Percentiles rank a stretch among this genome's conserved stretches.
These are phyloP conservation scores for Telopea speciosissima DNA, from an alignment of 177 flowering plant species.

Conservation along the genomic window DNA sequence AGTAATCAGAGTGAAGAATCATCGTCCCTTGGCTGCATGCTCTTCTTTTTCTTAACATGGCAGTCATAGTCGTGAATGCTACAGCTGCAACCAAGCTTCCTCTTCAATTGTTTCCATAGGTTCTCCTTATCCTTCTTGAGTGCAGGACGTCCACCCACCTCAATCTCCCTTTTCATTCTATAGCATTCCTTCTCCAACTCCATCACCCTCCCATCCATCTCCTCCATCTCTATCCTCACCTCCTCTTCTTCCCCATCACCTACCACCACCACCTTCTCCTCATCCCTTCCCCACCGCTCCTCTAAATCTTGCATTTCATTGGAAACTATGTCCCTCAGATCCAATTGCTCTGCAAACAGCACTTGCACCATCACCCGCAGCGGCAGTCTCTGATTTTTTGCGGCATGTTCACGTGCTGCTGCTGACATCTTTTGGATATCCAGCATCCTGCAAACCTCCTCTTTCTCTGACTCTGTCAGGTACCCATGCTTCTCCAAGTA, in stretches of 20 bases:
- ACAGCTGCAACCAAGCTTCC: slow-evolving; percentile 59
- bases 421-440: slow-evolving; percentile 55
- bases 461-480: slow-evolving; percentile 55
- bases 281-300: slow-evolving; percentile 8
- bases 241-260: slow-evolving; percentile 12
- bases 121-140: slow-evolving; percentile 24
- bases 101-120: slow-evolving; percentile 61
- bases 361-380: slow-evolving; percentile 54
- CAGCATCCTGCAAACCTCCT: slow-evolving; percentile 56
- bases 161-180: slow-evolving; percentile 44
- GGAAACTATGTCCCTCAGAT: slow-evolving; percentile 36
- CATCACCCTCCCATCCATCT: slow-evolving; percentile 43
- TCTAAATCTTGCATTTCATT: slow-evolving; percentile 21
- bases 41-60: slow-evolving; percentile 51
- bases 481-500: slow-evolving; percentile 51
- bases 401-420: slow-evolving; percentile 68
- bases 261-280: slow-evolving; percentile 7
- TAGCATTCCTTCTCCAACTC: slow-evolving; percentile 51
- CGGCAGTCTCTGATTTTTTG: slow-evolving; percentile 56
- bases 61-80: slow-evolving; percentile 34
- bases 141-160: slow-evolving; percentile 12
- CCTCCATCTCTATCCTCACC: slow-evolving; percentile 34
- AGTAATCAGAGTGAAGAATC: not conserved
- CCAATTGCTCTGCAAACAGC: slow-evolving; percentile 54
- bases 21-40: slow-evolving; percentile 30